phyloP scores from a whole-genome alignment of 331 rosid species.

The Phaseolus coccineus region DNA sequence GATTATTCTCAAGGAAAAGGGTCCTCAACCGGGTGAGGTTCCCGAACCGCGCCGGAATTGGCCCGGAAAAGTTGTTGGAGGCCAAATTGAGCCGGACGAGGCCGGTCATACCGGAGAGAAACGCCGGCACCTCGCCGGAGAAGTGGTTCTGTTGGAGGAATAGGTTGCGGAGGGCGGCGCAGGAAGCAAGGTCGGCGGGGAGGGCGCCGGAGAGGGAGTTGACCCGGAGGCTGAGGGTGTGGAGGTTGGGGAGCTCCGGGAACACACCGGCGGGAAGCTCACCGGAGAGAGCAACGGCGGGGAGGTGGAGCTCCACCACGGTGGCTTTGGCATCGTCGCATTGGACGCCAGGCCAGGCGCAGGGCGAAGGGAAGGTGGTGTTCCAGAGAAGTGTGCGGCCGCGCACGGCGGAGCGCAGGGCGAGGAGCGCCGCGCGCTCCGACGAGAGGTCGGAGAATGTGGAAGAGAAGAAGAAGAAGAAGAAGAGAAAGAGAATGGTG shows the following conservation, averaged over 20 bases:
- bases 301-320: constrained; percentile 75
- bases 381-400: constrained; percentile 89
- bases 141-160: constrained; percentile 77
- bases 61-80: constrained; percentile 76
- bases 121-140: constrained; percentile 74
- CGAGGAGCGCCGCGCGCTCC: constrained; percentile 74
- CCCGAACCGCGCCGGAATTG: constrained; percentile 57
- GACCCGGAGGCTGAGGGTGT: constrained; percentile 84
- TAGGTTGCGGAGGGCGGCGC: constrained; percentile 74
- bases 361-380: constrained; percentile 49
- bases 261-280: constrained; percentile 69
- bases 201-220: constrained; percentile 74
- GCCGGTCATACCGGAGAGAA: constrained; percentile 48
- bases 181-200: constrained; percentile 78
- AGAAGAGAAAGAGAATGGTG: neutral
- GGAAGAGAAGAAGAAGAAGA: constrained; percentile 7
- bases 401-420: constrained; percentile 72
- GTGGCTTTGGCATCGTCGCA: constrained; percentile 57
- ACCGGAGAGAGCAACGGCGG: constrained; percentile 82
- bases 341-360: constrained; percentile 77
- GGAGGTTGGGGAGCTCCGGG: constrained; percentile 63
- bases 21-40: constrained; percentile 73
- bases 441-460: constrained; percentile 66
- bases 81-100: constrained; percentile 81
- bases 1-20: constrained; percentile 67